phyloP scores from a whole-genome alignment of 169 alveolate genomes.

The Eimeria tenella region DNA sequence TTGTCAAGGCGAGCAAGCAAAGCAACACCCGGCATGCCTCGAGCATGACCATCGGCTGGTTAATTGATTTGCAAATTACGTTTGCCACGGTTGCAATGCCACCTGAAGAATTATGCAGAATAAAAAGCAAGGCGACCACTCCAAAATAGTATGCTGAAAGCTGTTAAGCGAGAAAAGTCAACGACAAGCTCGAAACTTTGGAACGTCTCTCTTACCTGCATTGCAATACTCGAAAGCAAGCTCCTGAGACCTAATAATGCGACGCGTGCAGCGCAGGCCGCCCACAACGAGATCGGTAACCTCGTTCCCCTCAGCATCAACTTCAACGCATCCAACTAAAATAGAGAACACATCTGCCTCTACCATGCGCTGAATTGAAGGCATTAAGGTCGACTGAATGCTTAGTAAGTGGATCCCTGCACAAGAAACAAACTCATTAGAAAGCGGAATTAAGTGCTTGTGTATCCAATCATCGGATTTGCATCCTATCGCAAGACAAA shows the following conservation, averaged over 20 bases:
- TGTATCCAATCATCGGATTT: neutral
- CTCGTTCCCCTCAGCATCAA: constrained; percentile 88
- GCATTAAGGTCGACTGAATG: constrained; percentile 87
- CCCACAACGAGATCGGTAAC: constrained; percentile 90
- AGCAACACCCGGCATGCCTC: constrained; percentile 87
- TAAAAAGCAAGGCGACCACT: neutral
- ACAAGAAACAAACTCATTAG: neutral
- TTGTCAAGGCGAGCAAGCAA: constrained; percentile 73
- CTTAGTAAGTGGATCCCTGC: constrained; percentile 87
- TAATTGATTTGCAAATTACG: constrained; percentile 87
- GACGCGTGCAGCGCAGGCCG: constrained; percentile 91
- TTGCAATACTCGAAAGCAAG: constrained; percentile 92
- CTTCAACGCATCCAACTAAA: constrained; percentile 87
- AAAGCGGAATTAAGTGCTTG: neutral
- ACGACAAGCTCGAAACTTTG: no score
- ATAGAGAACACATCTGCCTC: constrained; percentile 91
- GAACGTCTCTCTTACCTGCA: constrained; percentile 69
- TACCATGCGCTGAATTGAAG: constrained; percentile 88
- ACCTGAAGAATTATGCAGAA: constrained; percentile 77
- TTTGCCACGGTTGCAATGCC: constrained; percentile 90
- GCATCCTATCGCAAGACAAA: neutral
- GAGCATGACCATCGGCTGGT: constrained; percentile 90
- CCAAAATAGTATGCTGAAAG: neutral
- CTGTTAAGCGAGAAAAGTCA: no score
- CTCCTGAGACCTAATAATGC: constrained; percentile 89